Evolutionary conservation across 1,139 yeast species (phyloP).

Genomic region (Saccharomyces hybrid): DNA sequence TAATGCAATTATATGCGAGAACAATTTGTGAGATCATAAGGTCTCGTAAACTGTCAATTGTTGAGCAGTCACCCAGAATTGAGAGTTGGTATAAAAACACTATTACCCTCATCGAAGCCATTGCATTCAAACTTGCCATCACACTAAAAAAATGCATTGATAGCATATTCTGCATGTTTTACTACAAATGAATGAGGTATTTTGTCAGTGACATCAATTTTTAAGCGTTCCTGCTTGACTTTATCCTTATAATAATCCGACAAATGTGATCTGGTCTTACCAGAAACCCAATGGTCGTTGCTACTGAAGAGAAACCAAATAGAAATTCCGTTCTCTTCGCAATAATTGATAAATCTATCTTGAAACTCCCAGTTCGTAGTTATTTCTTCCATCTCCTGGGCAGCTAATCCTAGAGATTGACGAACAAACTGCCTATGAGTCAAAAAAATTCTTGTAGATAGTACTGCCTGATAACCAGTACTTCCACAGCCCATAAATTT

Average conservation of each 20-base stretch:
- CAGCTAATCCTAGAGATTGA: slow-evolving; percentile 49
- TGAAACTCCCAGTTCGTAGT: slow-evolving; percentile 30
- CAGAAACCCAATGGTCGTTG: slow-evolving; percentile 55
- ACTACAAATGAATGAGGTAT: slow-evolving; percentile 23
- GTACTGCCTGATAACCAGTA: slow-evolving; percentile 30
- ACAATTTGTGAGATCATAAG: background rate
- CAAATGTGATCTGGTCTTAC: slow-evolving; percentile 41
- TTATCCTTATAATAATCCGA: slow-evolving; percentile 35
- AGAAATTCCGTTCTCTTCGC: slow-evolving; percentile 32
- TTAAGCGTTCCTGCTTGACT: slow-evolving; percentile 6
- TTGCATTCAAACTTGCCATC: background rate
- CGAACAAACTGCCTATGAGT: slow-evolving; percentile 39
- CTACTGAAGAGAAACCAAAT: slow-evolving; percentile 51
- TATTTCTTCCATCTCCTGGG: slow-evolving; percentile 47
- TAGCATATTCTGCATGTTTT: slow-evolving; percentile 14
- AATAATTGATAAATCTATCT: slow-evolving; percentile 40
- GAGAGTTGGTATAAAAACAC: background rate
- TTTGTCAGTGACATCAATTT: slow-evolving; percentile 11
- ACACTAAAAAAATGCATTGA: slow-evolving; percentile 13
- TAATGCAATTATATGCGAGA: background rate
- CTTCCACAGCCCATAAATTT: slow-evolving; percentile 12
- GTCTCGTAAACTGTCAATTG: background rate
- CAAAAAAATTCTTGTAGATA: slow-evolving; percentile 40
- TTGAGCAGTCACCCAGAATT: background rate
- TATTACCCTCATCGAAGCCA: background rate